These are phyloP conservation scores for Colletotrichum tamarilloi DNA, from an alignment of 2,329 filamentous ascomycete genomes.

Conservation along the genomic window DNA sequence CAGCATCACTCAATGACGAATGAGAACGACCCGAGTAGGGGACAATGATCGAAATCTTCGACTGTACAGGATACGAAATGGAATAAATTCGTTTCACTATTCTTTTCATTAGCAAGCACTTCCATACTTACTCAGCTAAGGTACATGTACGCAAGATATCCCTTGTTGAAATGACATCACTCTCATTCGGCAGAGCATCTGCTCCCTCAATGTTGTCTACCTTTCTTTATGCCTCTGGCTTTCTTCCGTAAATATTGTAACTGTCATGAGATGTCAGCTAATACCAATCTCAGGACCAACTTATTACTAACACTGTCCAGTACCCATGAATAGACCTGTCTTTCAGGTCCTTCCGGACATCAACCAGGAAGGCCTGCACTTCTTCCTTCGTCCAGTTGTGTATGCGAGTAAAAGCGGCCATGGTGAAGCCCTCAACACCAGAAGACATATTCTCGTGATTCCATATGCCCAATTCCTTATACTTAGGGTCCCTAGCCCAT, in stretches of 20 bases:
- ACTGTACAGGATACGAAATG: too few species aligned
- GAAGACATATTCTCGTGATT: constrained; percentile 45
- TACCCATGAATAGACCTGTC: constrained; percentile 48
- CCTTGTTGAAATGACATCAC: too few species aligned
- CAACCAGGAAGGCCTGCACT: constrained; percentile 46
- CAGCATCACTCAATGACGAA: background rate
- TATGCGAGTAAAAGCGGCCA: constrained; percentile 49
- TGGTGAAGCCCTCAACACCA: constrained; percentile 48
- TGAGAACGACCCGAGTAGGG: too few species aligned
- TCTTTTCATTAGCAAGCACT: too few species aligned
- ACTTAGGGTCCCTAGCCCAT: constrained; percentile 57
- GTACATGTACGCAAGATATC: too few species aligned
- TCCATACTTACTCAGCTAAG: too few species aligned
- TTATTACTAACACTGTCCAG: constrained; percentile 48
- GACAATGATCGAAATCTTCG: too few species aligned
- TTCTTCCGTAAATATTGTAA: background rate
- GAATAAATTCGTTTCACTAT: too few species aligned
- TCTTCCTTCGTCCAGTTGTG: constrained; percentile 47
- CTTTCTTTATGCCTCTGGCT: background rate
- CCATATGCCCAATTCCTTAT: constrained; percentile 57
- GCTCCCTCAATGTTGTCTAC: background rate
- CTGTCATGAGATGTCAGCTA: background rate
- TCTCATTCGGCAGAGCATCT: too few species aligned
- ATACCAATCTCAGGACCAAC: background rate
- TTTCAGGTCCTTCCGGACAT: constrained; percentile 46